Base-by-base conservation (phyloP, 2,329 filamentous ascomycete genomes). In the Xylariaceae sp. region DNA sequence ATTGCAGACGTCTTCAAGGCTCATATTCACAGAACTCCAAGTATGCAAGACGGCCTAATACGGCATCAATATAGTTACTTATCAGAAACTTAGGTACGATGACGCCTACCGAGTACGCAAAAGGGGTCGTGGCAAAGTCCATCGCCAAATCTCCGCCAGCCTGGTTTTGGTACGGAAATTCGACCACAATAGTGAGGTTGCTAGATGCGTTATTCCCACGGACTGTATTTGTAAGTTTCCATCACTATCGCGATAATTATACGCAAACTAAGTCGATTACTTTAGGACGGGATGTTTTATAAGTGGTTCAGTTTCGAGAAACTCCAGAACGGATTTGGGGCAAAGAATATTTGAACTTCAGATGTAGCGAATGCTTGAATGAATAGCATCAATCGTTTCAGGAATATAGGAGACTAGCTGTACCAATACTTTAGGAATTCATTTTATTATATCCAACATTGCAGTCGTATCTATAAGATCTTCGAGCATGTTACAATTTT, bases 1-100 rank as follows among this genome's bases (percentile, higher is more conserved):
- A 59, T 59, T 40, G 46, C 23, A 26, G 53, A 56, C 2, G 49
- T 54, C 40, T 59, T 59, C 47, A 50, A 59, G 32, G 32, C 32
- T 16, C 32, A 37, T 37, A 37, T 37, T 37, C 32, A 37, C 32
- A 12, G 32, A 16, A 37, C 14, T 12, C 32, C 32, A 12, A 16
- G 32, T 37, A 37, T 37, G 32, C 5, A 37, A 16, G 3, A 37
- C 12, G 9, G 3, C 12, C 32, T 37, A 7, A 37, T 16, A 37
- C 14, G 32, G 5, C 3, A 12, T 12, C 5, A 37, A 37, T n/a
- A n/a, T n/a, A 12, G 14, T 12, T 37, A 14, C 32, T 37, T 37
- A 37, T 16, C 14, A 37, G 7, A 37, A 14, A 7, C 6, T 37
- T 37, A 37, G 32, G 14, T 37, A 37, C 32, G 3, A 37, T 37